Percentiles rank a stretch among this genome's conserved stretches.
These are phyloP conservation scores for Thermomucor indicae-seudaticae DNA, from an alignment of 371 early-diverging fungal genomes.

Conservation along the genomic window DNA sequence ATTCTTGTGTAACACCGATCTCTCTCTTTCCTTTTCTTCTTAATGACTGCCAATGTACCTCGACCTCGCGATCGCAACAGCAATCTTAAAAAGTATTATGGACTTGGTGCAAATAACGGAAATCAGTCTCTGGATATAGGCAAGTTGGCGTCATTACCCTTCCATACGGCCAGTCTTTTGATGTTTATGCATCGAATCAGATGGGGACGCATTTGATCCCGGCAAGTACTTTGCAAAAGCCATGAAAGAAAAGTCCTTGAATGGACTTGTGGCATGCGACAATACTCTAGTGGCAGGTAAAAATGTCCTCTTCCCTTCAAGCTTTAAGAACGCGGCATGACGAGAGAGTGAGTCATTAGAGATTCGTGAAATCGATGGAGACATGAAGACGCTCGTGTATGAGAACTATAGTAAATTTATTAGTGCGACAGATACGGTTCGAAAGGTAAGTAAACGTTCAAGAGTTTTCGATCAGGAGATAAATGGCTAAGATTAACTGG, in stretches of 20 bases:
- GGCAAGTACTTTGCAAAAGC: conserved; percentile 69
- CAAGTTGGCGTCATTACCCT: neutral
- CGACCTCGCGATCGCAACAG: conserved; percentile 11
- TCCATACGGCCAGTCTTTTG: neutral
- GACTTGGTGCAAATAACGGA: conserved; percentile 16
- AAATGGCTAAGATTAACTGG: neutral
- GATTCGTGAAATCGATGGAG: conserved; percentile 87
- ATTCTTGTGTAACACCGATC: neutral
- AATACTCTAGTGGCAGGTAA: conserved; percentile 70
- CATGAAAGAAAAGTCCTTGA: conserved; percentile 60
- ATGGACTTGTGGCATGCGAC: conserved; percentile 63
- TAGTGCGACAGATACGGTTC: conserved; percentile 88
- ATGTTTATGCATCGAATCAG: conserved; percentile 24
- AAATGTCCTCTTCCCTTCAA: neutral
- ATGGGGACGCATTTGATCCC: conserved; percentile 64
- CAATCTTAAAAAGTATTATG: conserved; percentile 32
- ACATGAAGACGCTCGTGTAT: conserved; percentile 95
- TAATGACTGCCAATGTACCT: neutral
- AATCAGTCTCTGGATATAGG: conserved; percentile 9
- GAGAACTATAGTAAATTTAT: conserved; percentile 96
- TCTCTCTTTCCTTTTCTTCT: neutral
- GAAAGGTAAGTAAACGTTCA: conserved; percentile 36
- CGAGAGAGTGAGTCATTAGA: conserved; percentile 37
- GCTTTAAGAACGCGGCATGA: neutral
- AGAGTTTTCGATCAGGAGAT: neutral